Evolutionary conservation across 2,329 filamentous ascomycete genomes (phyloP), one percentile per base, ranked within the genome.

Genomic region (Apiospora kogelbergensis): DNA sequence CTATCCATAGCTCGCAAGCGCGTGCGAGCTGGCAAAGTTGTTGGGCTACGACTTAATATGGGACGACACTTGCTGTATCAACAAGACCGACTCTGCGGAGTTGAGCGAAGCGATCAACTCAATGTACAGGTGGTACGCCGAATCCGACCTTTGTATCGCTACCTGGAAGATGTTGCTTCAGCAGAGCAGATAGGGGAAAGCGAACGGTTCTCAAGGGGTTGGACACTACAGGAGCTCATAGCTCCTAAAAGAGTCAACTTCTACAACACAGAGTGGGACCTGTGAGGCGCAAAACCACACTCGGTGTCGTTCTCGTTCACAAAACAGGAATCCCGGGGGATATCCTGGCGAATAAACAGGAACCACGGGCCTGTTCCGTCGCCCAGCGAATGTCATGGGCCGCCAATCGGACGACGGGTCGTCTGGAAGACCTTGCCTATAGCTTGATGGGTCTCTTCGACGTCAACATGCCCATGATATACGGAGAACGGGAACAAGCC

Each of bases 391-490:
- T 44, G 37, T 76, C 74, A 1, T 78, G 76, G 76, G 75, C 72
- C 26, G 70, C 73, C 1, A 42, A 63, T 10, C 67, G 76, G n/a
- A n/a, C 70, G 37, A 76, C 72, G 4, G 74, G 69, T 3, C 69
- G 73, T 11, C 33, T 68, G 64, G 71, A 78, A 65, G 74, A 79
- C 66, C 66, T 70, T 15, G 74, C 74, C 0, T 77, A 77, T 63
- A 75, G 71, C 44, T 63, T 78, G 6, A 64, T 79, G 22, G 77
- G 76, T 0, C 63, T 77, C 3, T 77, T 78, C 37, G 71, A 68
- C 30, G 67, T 78, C 20, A 74, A 74, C 42, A 74, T 79, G 67
- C 73, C 77, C 2, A 66, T 78, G 15, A 71, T 78, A 6, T 79
- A 78, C 40, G 76, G 77, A 13, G 76, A 78, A 57, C 75, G 75